These are phyloP conservation scores for Neltuma alba DNA, from an alignment of 306 rosid genomes.

Conservation along the genomic window DNA sequence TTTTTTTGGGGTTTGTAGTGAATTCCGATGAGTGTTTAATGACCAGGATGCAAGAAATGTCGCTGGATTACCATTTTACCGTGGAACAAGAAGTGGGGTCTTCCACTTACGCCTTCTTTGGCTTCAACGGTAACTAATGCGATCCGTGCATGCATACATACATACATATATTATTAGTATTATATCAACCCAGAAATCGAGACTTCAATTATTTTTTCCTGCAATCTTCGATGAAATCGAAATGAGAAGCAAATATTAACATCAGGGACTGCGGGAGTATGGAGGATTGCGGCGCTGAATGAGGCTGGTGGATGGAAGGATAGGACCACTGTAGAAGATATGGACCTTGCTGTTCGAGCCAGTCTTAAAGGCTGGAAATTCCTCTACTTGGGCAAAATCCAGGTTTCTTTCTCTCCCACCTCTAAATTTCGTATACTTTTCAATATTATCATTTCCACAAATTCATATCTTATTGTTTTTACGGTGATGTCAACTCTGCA, in stretches of 20 bases:
- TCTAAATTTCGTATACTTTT: too few relatives aligned
- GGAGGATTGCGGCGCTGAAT: slow-evolving; percentile 87
- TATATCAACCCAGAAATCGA: not conserved
- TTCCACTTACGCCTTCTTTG: slow-evolving; percentile 87
- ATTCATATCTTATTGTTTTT: not conserved
- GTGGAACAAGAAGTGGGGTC: slow-evolving; percentile 98
- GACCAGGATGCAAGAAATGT: slow-evolving; percentile 99
- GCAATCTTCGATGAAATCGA: not conserved
- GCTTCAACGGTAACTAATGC: slow-evolving; percentile 68
- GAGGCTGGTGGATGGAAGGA: slow-evolving; percentile 99
- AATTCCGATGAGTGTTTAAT: slow-evolving; percentile 86
- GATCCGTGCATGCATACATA: too few relatives aligned
- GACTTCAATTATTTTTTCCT: not conserved
- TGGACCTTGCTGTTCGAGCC: slow-evolving; percentile 96
- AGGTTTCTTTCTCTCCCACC: slow-evolving; percentile 41
- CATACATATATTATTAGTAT: too few relatives aligned
- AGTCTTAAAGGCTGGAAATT: slow-evolving; percentile 98
- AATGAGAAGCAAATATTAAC: not conserved
- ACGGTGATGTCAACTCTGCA: not conserved
- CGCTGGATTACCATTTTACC: slow-evolving; percentile 88
- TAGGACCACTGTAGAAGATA: slow-evolving; percentile 94
- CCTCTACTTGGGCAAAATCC: slow-evolving; percentile 60
- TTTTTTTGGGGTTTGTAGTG: slow-evolving; percentile 49
- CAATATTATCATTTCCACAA: not conserved
- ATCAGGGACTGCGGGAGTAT: slow-evolving; percentile 93